Evolutionary conservation across 129 eudicot genomes (phyloP).

Genomic region (sunflower (Helianthus annuus)): DNA sequence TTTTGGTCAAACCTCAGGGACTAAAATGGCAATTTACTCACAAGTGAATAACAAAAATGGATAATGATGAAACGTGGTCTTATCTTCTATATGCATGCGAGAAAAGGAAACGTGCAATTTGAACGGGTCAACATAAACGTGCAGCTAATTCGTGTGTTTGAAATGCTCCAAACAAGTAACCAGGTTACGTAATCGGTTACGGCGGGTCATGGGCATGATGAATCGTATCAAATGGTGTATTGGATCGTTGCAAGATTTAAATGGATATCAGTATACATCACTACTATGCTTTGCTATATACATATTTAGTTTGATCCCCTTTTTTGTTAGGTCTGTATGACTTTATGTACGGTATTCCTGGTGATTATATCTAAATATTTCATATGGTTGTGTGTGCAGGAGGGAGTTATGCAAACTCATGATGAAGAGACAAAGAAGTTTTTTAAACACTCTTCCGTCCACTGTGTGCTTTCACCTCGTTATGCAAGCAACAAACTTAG

Average conservation of each 20-base stretch:
- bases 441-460: constrained; percentile 90
- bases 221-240: too few species aligned
- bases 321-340: neutral
- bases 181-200: too few species aligned
- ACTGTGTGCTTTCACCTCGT: constrained; percentile 76
- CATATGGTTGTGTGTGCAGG: constrained; percentile 43
- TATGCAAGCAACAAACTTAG: constrained; percentile 91
- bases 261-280: neutral
- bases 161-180: too few species aligned
- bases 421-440: constrained; percentile 79
- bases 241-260: neutral
- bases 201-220: too few species aligned
- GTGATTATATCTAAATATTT: constrained; percentile 10
- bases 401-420: constrained; percentile 88
- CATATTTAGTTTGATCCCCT: neutral
- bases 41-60: too few species aligned
- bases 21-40: too few species aligned
- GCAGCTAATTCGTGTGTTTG: too few species aligned
- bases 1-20: too few species aligned
- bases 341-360: neutral
- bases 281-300: constrained; percentile 2
- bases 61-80: too few species aligned
- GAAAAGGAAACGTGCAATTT: too few species aligned
- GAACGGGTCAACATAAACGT: too few species aligned
- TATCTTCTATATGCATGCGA: too few species aligned